phyloP scores from a whole-genome alignment of 495 filamentous ascomycete species.

The Trichoderma erinaceum region DNA sequence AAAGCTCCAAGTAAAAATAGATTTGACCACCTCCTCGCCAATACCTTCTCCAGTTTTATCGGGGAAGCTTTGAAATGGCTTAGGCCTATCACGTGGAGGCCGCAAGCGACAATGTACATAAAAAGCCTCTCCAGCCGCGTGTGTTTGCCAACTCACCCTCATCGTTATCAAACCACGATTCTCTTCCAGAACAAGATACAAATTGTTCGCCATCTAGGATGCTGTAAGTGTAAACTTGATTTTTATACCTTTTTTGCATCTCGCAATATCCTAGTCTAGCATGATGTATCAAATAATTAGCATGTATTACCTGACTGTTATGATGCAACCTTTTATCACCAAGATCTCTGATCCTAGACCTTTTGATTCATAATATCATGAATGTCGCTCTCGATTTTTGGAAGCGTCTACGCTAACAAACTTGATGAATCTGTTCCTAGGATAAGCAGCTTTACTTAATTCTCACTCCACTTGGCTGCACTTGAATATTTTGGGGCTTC shows the following conservation, averaged over 20 bases:
- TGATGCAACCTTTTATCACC: slow-evolving; percentile 48
- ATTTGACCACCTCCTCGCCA: background rate
- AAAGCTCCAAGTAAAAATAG: background rate
- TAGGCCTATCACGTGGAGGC: background rate
- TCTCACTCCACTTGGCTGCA: background rate
- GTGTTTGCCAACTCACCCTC: slow-evolving; percentile 12
- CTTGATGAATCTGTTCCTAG: background rate
- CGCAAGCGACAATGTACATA: background rate
- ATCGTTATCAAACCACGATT: slow-evolving; percentile 15
- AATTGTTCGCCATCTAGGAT: slow-evolving; percentile 6
- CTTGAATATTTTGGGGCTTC: background rate
- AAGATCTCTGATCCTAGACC: slow-evolving; percentile 53
- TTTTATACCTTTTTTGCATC: background rate
- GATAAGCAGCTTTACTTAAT: background rate
- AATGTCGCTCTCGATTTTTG: slow-evolving; percentile 3
- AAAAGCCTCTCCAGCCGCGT: background rate
- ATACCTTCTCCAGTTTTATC: background rate
- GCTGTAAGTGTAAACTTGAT: slow-evolving; percentile 19
- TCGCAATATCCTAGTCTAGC: slow-evolving; percentile 18
- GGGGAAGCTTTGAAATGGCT: background rate
- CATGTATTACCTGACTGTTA: slow-evolving; percentile 64
- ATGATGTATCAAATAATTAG: slow-evolving; percentile 48
- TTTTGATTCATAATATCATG: slow-evolving; percentile 16
- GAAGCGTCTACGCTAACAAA: slow-evolving; percentile 21
- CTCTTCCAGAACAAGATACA: slow-evolving; percentile 14